Conservation (phyloP, 148 eudicot genomes). For the Heliosperma pusillum region DNA sequence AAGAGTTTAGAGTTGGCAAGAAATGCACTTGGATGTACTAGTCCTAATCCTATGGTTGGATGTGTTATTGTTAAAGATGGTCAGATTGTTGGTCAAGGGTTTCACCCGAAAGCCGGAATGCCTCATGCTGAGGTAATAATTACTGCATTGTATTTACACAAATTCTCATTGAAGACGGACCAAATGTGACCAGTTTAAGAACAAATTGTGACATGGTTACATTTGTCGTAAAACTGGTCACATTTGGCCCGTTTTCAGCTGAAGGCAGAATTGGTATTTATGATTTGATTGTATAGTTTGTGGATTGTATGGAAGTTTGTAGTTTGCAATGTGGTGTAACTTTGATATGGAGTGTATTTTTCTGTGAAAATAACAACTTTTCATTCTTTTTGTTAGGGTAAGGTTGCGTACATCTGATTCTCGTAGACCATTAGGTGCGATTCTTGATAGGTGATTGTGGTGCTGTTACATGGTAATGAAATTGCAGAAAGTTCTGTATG, state of each 20-base stretch:
- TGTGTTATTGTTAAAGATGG: conserved; percentile 88
- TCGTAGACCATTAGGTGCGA: neutral
- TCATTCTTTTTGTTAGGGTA: no score
- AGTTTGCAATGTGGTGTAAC: conserved; percentile 2
- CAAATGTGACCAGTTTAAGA: no score
- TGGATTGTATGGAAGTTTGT: neutral
- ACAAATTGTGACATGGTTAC: no score
- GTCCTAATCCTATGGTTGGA: conserved; percentile 99
- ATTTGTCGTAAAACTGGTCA: no score
- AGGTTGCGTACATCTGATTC: neutral
- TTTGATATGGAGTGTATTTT: neutral
- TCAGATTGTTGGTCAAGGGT: conserved; percentile 87
- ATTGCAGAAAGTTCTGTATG: no score
- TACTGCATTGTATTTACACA: neutral
- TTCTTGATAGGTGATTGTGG: no score
- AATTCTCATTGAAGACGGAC: no score
- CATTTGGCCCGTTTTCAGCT: no score
- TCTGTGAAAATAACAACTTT: no score
- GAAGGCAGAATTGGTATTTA: no score
- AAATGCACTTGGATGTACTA: conserved; percentile 76
- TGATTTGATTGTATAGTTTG: neutral
- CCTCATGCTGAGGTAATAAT: conserved; percentile 92
- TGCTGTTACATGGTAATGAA: no score
- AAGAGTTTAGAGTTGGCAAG: conserved; percentile 72
- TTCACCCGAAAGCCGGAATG: conserved; percentile 94